These are phyloP conservation scores for Penicillium crustosum DNA, from an alignment of 2,329 filamentous ascomycete species.

Conservation along the genomic window DNA sequence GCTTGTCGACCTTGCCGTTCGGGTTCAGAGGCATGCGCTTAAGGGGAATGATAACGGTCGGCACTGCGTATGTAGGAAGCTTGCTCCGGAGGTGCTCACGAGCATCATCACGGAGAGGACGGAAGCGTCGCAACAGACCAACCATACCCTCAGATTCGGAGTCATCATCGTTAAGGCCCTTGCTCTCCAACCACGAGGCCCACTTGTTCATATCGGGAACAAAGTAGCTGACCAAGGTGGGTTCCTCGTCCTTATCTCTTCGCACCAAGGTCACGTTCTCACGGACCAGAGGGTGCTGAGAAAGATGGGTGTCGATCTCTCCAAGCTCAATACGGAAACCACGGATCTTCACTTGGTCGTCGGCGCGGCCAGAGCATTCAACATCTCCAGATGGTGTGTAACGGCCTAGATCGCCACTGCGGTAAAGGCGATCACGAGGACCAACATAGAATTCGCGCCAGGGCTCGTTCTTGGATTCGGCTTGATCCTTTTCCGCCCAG, in stretches of 20 bases:
- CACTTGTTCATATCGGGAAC: constrained; percentile 78
- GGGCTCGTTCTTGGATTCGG: constrained; percentile 59
- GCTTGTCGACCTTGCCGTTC: constrained; percentile 82
- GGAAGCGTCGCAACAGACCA: constrained; percentile 60
- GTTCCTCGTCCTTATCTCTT: constrained; percentile 81
- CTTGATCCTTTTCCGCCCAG: constrained; percentile 66
- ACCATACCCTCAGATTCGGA: constrained; percentile 52
- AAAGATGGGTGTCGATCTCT: constrained; percentile 85
- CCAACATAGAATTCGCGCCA: constrained; percentile 80
- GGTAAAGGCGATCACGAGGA: constrained; percentile 80
- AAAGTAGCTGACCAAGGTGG: constrained; percentile 82
- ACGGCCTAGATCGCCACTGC: constrained; percentile 80
- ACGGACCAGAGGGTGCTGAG: constrained; percentile 69
- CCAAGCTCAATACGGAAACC: constrained; percentile 93
- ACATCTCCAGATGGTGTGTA: constrained; percentile 71
- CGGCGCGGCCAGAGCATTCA: constrained; percentile 75
- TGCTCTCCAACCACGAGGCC: constrained; percentile 63
- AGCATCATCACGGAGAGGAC: constrained; percentile 58
- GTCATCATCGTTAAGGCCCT: constrained; percentile 53
- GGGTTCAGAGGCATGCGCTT: constrained; percentile 74
- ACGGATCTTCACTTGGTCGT: constrained; percentile 92
- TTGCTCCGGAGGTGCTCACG: constrained; percentile 70
- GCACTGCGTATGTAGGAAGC: constrained; percentile 73
- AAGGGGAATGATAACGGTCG: constrained; percentile 71
- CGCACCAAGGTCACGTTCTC: constrained; percentile 85